Evolutionary conservation across 2,329 filamentous ascomycete genomes (phyloP).

Genomic region (Gnomoniopsis sp.): DNA sequence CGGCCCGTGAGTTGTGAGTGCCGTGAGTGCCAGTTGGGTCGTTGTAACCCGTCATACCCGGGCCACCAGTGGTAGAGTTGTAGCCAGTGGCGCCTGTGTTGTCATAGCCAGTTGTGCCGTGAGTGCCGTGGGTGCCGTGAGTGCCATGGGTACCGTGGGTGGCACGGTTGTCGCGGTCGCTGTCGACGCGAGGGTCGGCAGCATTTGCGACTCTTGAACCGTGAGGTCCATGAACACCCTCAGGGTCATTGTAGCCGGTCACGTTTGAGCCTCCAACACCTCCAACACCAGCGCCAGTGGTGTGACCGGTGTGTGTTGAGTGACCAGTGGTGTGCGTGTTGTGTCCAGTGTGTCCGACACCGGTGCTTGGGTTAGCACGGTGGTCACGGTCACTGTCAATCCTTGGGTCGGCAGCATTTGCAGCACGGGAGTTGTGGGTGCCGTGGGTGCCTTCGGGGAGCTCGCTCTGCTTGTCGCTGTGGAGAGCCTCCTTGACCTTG

Average conservation of each 20-base stretch:
- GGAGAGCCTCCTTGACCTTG: slow-evolving; percentile 57
- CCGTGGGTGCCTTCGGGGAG: slow-evolving; percentile 29
- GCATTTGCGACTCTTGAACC: slow-evolving; percentile 42
- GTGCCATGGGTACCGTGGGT: slow-evolving; percentile 26
- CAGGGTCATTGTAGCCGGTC: slow-evolving; percentile 26
- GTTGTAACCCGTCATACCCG: no score
- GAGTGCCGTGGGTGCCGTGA: slow-evolving; percentile 31
- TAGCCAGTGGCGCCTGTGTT: slow-evolving; percentile 25
- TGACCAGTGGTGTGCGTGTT: slow-evolving; percentile 27
- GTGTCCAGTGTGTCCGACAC: slow-evolving; percentile 26
- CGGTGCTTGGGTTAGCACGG: slow-evolving; percentile 26
- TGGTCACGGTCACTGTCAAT: slow-evolving; percentile 36
- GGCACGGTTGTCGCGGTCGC: slow-evolving; percentile 40
- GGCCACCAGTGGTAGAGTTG: slow-evolving; percentile 23
- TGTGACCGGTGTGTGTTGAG: slow-evolving; percentile 2
- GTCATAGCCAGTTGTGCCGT: background rate
- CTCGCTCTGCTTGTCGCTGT: slow-evolving; percentile 37
- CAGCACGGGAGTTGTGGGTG: slow-evolving; percentile 29
- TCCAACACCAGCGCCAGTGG: slow-evolving; percentile 25
- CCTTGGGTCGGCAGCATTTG: slow-evolving; percentile 36
- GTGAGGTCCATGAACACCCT: slow-evolving; percentile 39
- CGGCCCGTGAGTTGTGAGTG: slow-evolving; percentile 29
- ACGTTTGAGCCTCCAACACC: slow-evolving; percentile 30
- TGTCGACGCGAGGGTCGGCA: slow-evolving; percentile 49
- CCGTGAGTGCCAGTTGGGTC: slow-evolving; percentile 31